Percentiles rank a stretch among this genome's conserved stretches.
Conservation (phyloP, 2,329 filamentous ascomycete genomes). For the Aureobasidium mangrovei region DNA sequence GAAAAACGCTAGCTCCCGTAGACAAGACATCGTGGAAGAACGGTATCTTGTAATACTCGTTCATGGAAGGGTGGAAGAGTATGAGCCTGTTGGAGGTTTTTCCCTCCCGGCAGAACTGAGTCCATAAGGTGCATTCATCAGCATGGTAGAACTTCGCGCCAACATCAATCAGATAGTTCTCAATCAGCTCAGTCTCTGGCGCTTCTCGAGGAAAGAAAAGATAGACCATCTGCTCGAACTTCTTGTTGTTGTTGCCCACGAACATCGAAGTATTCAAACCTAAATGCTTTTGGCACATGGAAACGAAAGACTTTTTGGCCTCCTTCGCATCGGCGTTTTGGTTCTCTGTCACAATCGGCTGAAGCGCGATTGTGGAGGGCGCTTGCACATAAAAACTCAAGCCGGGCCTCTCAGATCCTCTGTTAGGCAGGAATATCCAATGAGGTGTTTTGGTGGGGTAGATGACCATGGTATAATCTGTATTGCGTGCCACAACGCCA, state of each 20-base stretch:
- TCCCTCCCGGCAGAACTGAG: slow-evolving; percentile 19
- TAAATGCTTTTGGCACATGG: slow-evolving; percentile 3
- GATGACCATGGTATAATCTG: slow-evolving; percentile 19
- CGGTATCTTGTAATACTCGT: slow-evolving; percentile 16
- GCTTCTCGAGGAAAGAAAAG: slow-evolving; percentile 21
- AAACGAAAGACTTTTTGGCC: background rate
- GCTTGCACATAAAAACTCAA: slow-evolving; percentile 13
- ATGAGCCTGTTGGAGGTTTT: slow-evolving; percentile 7
- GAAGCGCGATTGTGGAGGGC: background rate
- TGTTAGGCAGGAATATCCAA: slow-evolving; percentile 22
- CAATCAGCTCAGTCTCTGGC: slow-evolving; percentile 19
- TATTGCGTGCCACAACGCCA: slow-evolving; percentile 17
- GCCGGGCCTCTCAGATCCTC: background rate
- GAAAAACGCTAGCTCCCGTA: slow-evolving; percentile 13
- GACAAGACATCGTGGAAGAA: slow-evolving; percentile 10
- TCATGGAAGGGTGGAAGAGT: slow-evolving; percentile 15
- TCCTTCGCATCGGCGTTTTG: background rate
- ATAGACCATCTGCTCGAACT: slow-evolving; percentile 19
- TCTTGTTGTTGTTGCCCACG: slow-evolving; percentile 3
- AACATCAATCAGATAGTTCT: slow-evolving; percentile 17
- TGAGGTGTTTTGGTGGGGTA: slow-evolving; percentile 21
- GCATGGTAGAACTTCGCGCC: slow-evolving; percentile 22
- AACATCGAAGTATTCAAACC: slow-evolving; percentile 3
- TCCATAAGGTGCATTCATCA: slow-evolving; percentile 21
- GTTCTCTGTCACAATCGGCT: background rate